Evolutionary conservation across 192 early-diverging fungal species (phyloP).

Genomic region (Chytriomyces sp.): DNA sequence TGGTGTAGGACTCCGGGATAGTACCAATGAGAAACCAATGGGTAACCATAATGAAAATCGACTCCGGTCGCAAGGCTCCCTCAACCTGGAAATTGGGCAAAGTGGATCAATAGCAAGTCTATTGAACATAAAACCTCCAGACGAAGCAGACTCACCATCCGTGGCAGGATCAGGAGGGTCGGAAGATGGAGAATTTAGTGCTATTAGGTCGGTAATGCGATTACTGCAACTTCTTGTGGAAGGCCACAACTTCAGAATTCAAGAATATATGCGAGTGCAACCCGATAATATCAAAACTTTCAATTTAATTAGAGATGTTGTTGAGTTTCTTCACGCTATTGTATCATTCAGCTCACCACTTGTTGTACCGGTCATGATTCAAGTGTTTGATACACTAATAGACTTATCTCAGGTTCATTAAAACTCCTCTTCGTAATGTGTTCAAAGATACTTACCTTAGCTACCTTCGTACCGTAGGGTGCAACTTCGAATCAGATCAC

Average conservation of each 20-base stretch:
- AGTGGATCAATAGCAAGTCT: not conserved
- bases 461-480: slow-evolving; percentile 16
- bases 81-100: too few species aligned
- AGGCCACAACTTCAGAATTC: slow-evolving; percentile 39
- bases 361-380: slow-evolving; percentile 36
- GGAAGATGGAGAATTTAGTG: slow-evolving; percentile 32
- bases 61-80: too few species aligned
- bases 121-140: too few species aligned
- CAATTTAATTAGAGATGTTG: slow-evolving; percentile 39
- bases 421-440: too few species aligned
- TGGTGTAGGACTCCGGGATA: too few species aligned
- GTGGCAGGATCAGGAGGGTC: slow-evolving; percentile 30
- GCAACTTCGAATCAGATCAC: slow-evolving; percentile 36
- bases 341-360: slow-evolving; percentile 16
- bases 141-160: slow-evolving; percentile 5
- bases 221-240: slow-evolving; percentile 42
- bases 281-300: slow-evolving; percentile 42
- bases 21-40: too few species aligned
- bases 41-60: too few species aligned
- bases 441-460: not conserved
- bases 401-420: slow-evolving; percentile 38
- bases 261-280: slow-evolving; percentile 40
- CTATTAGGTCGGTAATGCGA: slow-evolving; percentile 36
- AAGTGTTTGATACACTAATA: slow-evolving; percentile 45
- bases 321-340: slow-evolving; percentile 39